Conservation (phyloP, 1,139 yeast genomes). For the Pichia sp. region DNA sequence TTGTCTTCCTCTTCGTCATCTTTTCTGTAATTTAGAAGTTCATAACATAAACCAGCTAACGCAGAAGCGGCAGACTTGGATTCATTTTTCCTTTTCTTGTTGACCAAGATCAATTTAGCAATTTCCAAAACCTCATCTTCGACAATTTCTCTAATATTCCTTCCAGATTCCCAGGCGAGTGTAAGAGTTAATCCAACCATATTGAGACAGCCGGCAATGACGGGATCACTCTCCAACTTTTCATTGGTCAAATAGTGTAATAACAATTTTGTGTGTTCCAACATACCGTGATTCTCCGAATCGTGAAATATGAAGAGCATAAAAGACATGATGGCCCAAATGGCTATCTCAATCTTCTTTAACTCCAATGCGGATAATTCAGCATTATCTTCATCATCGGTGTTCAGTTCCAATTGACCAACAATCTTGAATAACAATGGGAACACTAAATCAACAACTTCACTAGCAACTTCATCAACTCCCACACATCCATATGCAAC, state of each 20-base stretch:
- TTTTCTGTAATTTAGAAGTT: constrained; percentile 33
- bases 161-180: constrained; percentile 28
- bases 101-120: constrained; percentile 2
- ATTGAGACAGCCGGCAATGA: constrained; percentile 40
- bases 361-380: constrained; percentile 25
- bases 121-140: constrained; percentile 26
- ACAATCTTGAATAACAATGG: constrained; percentile 26
- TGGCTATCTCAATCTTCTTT: constrained; percentile 5
- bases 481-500: constrained; percentile 41
- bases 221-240: constrained; percentile 13
- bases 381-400: constrained; percentile 3
- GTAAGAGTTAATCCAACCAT: constrained; percentile 42
- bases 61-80: constrained; percentile 42
- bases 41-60: constrained; percentile 56
- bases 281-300: constrained; percentile 44
- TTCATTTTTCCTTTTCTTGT: constrained; percentile 2
- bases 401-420: constrained; percentile 11
- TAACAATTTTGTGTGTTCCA: constrained; percentile 31
- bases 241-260: constrained; percentile 26
- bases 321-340: constrained; percentile 40
- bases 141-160: constrained; percentile 29
- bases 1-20: constrained; percentile 26
- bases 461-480: constrained; percentile 45
- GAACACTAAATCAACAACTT: constrained; percentile 36
- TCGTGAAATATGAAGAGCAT: constrained; percentile 42